Evolutionary conservation across 768 basidiomycete species (phyloP), one percentile per base, ranked within the genome.

Genomic region (Amanita pallidorosea): DNA sequence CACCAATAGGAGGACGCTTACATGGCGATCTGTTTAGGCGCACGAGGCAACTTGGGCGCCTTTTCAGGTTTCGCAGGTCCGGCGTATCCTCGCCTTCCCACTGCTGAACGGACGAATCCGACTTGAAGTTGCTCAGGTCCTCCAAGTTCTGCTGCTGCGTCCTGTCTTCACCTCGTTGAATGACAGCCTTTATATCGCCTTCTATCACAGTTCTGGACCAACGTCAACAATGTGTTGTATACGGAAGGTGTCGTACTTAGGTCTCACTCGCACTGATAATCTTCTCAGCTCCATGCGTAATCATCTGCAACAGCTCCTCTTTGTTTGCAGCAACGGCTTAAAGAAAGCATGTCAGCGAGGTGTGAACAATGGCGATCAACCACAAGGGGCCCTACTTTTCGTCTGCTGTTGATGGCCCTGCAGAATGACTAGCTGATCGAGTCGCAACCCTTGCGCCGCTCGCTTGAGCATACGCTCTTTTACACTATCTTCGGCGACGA

Each of bases 251-350:
- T n/a, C n/a, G n/a, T n/a, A n/a, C n/a, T n/a, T n/a, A n/a, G n/a
- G n/a, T n/a, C n/a, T n/a, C n/a, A n/a, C n/a, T n/a, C n/a, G n/a
- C n/a, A n/a, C n/a, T n/a, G n/a, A n/a, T n/a, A n/a, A n/a, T n/a
- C n/a, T n/a, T n/a, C n/a, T n/a, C n/a, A n/a, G n/a, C n/a, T n/a
- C n/a, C n/a, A n/a, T n/a, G n/a, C 5, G 93, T 85, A 53, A 99
- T 98, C 92, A 98, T 99, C 62, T 98, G 93, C 33, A 98, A 69
- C 12, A 99, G 73, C 53, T 98, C 96, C 44, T 98, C 96, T 70
- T 98, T 98, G 64, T 82, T 88, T 13, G 89, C 85, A 44, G 88
- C 92, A 48, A 88, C 93, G 85, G 58, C n/a, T 45, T 12, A 35
- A 8, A 33, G 29, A 44, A n/a, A 43, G 9, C 27, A 35, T n/a